Conservation (phyloP, 2,329 filamentous ascomycete species). For the Exophiala alcalophila region DNA sequence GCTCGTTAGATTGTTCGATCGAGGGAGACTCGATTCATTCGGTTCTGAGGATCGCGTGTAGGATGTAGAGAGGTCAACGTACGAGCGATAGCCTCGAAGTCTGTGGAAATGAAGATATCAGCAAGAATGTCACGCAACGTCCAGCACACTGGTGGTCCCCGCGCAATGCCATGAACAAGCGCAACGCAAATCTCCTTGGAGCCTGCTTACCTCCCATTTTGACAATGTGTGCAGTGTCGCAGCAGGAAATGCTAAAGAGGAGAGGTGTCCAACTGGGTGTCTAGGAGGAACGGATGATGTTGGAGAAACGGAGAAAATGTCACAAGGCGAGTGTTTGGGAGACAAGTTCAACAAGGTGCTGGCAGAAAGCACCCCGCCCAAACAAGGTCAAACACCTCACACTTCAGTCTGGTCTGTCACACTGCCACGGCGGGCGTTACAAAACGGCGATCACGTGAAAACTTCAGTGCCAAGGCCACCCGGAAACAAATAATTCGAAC, state of each 20-base stretch:
- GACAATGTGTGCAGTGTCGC: not conserved
- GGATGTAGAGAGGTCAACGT: constrained; percentile 29
- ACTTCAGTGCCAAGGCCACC: too few species aligned
- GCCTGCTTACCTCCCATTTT: constrained; percentile 6
- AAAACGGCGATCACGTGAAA: too few species aligned
- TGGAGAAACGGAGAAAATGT: too few species aligned
- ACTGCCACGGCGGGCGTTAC: too few species aligned
- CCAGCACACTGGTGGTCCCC: not conserved
- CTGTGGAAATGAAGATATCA: constrained; percentile 28
- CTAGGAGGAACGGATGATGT: not conserved
- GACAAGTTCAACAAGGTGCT: too few species aligned
- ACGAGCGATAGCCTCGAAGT: constrained; percentile 42
- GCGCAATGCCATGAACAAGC: not conserved
- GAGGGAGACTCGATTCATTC: too few species aligned
- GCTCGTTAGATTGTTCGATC: constrained; percentile 21
- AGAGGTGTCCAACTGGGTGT: not conserved
- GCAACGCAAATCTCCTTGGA: not conserved
- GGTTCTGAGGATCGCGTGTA: too few species aligned
- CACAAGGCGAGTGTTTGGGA: too few species aligned
- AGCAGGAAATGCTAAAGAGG: not conserved
- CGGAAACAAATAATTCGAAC: too few species aligned
- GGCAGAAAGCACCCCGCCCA: too few species aligned
- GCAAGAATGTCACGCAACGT: not conserved
- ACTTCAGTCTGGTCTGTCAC: too few species aligned
- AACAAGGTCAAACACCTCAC: too few species aligned